Percentiles rank a stretch among this genome's conserved stretches.
These are phyloP conservation scores for Neurospora sp. DNA, from an alignment of 495 filamentous ascomycete species.

Conservation along the genomic window DNA sequence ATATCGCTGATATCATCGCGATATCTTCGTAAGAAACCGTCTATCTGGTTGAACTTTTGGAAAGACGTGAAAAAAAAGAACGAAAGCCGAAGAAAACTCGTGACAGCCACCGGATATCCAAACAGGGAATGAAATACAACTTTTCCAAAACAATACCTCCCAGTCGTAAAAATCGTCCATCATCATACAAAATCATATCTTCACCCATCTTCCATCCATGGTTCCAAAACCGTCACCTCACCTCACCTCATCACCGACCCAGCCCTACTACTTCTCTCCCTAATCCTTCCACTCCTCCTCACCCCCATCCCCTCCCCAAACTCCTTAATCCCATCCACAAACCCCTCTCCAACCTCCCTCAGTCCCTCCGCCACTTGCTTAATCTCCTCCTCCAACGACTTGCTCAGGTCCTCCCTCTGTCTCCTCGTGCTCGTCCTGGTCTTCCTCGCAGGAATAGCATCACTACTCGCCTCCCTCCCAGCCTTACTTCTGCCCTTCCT, in stretches of 20 bases:
- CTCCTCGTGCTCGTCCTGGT: constrained; percentile 25
- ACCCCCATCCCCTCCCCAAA: neutral
- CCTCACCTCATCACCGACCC: neutral
- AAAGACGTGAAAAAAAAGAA: neutral
- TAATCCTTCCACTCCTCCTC: neutral
- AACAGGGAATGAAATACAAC: neutral
- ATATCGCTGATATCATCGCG: neutral
- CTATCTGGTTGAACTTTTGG: neutral
- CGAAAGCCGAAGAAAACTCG: neutral
- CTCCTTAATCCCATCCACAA: neutral
- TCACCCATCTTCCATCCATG: neutral
- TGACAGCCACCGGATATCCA: neutral
- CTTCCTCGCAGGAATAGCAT: constrained; percentile 19
- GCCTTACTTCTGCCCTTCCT: constrained; percentile 38
- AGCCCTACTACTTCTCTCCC: neutral
- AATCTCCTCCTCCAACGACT: neutral
- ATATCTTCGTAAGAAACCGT: neutral
- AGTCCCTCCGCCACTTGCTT: neutral
- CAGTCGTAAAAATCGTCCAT: neutral
- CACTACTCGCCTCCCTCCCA: constrained; percentile 7
- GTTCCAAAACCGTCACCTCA: neutral
- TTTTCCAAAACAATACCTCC: neutral
- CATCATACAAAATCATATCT: neutral
- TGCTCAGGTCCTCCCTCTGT: constrained; percentile 1
- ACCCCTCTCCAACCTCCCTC: neutral